phyloP scores from a whole-genome alignment of 345 rosid genomes.

The Eucalyptus rudis region DNA sequence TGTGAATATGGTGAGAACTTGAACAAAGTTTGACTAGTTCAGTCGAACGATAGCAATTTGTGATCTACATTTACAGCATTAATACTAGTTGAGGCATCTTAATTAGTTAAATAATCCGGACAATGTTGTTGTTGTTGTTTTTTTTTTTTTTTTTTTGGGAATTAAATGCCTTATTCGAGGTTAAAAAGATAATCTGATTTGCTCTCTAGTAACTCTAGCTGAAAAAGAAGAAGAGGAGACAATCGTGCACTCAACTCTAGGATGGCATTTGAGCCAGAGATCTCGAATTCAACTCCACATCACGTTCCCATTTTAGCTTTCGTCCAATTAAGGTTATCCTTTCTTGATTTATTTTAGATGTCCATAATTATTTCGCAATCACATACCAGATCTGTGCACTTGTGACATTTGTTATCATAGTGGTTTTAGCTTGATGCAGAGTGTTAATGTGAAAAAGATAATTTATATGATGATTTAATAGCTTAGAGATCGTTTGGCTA shows the following conservation, averaged over 20 bases:
- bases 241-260: background rate
- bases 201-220: background rate
- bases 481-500: too few species aligned
- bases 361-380: background rate
- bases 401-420: background rate
- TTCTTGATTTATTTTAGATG: background rate
- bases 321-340: background rate
- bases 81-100: background rate
- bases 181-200: background rate
- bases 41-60: background rate
- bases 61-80: background rate
- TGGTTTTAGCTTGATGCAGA: background rate
- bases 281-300: background rate
- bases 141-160: fast-evolving
- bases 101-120: background rate
- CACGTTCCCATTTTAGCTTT: background rate
- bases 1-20: background rate
- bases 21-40: background rate
- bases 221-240: background rate
- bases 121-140: background rate
- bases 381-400: background rate
- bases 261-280: background rate
- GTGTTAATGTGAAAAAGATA: background rate
- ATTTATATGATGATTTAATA: background rate
- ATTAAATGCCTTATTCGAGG: background rate